A percentile compares a stretch with the other conserved stretches of the same genome.
Conservation (phyloP, 139 green algal genomes). For the Chlamydomonas sphaeroides region DNA sequence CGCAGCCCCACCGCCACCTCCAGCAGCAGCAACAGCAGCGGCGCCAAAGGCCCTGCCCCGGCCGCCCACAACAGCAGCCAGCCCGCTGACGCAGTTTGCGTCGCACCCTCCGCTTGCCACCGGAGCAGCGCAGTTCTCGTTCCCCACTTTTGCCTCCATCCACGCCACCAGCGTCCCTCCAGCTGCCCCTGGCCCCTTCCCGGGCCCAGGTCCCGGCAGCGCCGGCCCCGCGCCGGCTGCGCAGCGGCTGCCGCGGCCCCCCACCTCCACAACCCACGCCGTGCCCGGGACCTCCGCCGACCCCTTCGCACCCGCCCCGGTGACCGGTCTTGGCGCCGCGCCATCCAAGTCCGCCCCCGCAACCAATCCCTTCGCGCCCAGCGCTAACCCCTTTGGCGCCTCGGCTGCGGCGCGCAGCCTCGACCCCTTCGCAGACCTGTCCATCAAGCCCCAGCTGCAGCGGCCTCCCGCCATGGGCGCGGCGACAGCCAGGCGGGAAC, state of each 20-base stretch:
- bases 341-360: background rate
- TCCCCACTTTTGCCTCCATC: slow-evolving; percentile 4
- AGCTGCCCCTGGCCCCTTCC: too few species aligned
- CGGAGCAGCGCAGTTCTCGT: background rate
- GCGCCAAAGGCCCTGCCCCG: background rate
- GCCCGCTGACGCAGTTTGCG: too few species aligned
- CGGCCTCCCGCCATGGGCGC: slow-evolving; percentile 17
- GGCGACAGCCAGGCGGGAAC: background rate
- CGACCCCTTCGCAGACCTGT: slow-evolving; percentile 30
- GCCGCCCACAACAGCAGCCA: background rate
- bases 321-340: background rate
- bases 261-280: background rate
- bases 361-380: slow-evolving; percentile 22
- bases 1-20: too few species aligned
- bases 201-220: background rate
- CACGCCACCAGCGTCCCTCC: background rate
- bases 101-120: background rate
- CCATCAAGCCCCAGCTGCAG: background rate
- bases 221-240: background rate
- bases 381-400: background rate
- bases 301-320: background rate
- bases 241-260: background rate
- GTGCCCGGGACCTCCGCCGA: too few species aligned
- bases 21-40: background rate
- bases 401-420: background rate